Evolutionary conservation across 2,329 filamentous ascomycete genomes (phyloP), one percentile per base, ranked within the genome.

Genomic region (Emergomyces orientalis): DNA sequence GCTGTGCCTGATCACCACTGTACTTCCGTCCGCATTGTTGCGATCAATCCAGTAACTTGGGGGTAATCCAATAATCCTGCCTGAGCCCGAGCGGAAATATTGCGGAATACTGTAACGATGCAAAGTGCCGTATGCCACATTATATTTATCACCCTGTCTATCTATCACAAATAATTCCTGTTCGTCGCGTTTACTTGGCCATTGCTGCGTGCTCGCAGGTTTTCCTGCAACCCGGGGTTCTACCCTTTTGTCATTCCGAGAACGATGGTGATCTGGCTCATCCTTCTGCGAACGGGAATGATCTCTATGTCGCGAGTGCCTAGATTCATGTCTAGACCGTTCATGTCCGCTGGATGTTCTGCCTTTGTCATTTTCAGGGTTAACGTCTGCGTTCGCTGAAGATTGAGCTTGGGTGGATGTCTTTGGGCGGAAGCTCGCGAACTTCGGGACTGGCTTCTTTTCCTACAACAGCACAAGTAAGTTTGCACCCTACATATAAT

Each of bases 91-190:
- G 6, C 90, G 86, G 65, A 82, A 81, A 71, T 95, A 97, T 2
- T 76, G 69, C 0, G 91, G 91, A 13, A 95, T 77, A 61, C 82
- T 83, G 66, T 88, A 89, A 43, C 84, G 84, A 71, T 96, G 86
- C 47, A 89, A 81, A 34, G 84, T 82, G 1, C 89, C 90, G 72
- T 92, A 97, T 32, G 82, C 82, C 54, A 88, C 74, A 67, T 94
- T 91, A 57, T 91, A 82, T 4, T 82, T 78, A 69, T 97, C 93
- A 0, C 93, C 92, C 70, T 85, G 86, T 51, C 79, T 84, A 74
- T 97, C 93, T 60, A 89, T 70, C 54, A 84, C 69, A 72, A 84
- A 92, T 3, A 81, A 71, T 34, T 71, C 69, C 4, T 67, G 62
- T 7, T 51, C 63, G 27, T 70, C 69, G 5, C 65, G 4, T 65